These are phyloP conservation scores for Fusarium hostae DNA, from an alignment of 2,329 filamentous ascomycete species.

Conservation along the genomic window DNA sequence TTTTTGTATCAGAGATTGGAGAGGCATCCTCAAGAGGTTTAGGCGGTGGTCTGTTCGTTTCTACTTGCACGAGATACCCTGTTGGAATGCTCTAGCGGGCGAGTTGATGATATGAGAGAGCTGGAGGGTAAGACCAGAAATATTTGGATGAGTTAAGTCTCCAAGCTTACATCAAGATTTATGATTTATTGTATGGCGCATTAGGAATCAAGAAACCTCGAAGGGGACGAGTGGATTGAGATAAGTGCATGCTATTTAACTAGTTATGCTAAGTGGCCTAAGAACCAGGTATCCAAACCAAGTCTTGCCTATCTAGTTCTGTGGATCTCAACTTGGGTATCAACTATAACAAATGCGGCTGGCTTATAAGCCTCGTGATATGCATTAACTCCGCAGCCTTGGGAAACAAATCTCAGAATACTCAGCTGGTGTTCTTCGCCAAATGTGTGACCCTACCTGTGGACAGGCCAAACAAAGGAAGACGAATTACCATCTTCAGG, in stretches of 20 bases:
- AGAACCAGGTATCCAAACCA: conserved; percentile 30
- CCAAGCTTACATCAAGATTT: not conserved
- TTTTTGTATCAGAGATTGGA: conserved; percentile 19
- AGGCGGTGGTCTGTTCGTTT: conserved; percentile 45
- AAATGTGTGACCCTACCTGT: not conserved
- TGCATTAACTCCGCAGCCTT: not conserved
- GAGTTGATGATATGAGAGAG: conserved; percentile 18
- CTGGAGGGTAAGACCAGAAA: not conserved
- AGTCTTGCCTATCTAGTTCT: not conserved
- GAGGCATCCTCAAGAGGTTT: conserved; percentile 30
- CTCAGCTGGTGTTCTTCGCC: not conserved
- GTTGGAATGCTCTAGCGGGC: conserved; percentile 37
- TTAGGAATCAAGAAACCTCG: not conserved
- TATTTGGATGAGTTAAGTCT: not conserved
- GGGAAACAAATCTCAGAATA: not conserved
- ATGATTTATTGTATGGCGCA: not conserved
- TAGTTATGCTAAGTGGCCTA: not conserved
- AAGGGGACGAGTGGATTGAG: not conserved
- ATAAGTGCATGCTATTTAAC: conserved; percentile 4
- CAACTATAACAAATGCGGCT: not conserved
- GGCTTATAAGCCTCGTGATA: not conserved
- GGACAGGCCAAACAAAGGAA: not conserved
- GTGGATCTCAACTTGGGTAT: not conserved
- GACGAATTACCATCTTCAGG: not conserved
- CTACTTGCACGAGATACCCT: conserved; percentile 47